These are phyloP conservation scores for Handroanthus guayacan DNA, from an alignment of 257 asterid genomes.

Conservation along the genomic window DNA sequence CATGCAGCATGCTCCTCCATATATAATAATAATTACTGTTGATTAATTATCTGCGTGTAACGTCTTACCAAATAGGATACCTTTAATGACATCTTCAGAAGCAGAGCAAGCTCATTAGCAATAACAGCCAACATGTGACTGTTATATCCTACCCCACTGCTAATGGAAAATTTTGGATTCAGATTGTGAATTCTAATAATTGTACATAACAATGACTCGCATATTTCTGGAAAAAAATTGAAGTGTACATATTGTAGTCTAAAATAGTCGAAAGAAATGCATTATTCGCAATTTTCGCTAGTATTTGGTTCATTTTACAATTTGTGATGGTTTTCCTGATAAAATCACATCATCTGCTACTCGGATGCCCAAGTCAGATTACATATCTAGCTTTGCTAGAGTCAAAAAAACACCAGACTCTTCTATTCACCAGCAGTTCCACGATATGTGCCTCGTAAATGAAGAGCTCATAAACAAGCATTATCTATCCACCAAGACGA, in stretches of 20 bases:
- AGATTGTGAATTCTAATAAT: background rate
- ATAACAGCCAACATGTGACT: no score
- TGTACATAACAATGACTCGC: background rate
- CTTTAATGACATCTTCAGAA: no score
- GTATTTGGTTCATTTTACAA: background rate
- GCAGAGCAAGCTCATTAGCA: no score
- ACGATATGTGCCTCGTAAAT: conserved; percentile 5
- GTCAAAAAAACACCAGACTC: conserved; percentile 8
- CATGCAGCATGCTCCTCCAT: background rate
- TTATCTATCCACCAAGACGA: conserved; percentile 75
- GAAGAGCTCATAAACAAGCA: background rate
- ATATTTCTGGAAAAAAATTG: background rate
- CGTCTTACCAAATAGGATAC: no score
- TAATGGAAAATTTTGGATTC: background rate
- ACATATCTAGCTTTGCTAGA: background rate
- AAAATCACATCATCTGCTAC: conserved; percentile 16
- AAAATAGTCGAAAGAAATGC: background rate
- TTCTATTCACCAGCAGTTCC: conserved; percentile 17
- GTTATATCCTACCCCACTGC: no score
- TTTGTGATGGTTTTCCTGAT: conserved; percentile 9
- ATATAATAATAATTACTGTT: background rate
- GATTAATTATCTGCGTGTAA: no score
- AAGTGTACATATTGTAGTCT: no score
- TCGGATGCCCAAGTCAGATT: background rate
- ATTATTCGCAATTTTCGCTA: background rate